phyloP scores from a whole-genome alignment of 2,329 filamentous ascomycete species.

The Ramularia endophylla region DNA sequence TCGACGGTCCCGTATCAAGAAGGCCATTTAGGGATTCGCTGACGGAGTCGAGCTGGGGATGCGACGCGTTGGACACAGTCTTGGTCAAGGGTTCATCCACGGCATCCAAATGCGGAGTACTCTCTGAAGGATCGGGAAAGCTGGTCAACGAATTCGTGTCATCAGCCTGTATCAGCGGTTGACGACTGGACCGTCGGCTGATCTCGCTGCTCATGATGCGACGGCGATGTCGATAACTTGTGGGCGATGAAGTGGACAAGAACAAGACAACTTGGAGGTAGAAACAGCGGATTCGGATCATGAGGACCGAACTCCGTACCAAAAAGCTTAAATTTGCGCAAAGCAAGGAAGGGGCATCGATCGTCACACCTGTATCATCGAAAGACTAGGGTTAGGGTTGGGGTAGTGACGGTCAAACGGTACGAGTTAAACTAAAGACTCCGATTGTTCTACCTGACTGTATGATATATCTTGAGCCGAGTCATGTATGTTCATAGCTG shows the following conservation, averaged over 20 bases:
- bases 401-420: too few species aligned
- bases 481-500: too few species aligned
- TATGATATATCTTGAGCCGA: too few species aligned
- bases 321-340: too few species aligned
- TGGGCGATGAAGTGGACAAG: background rate
- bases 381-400: too few species aligned
- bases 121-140: constrained; percentile 27
- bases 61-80: background rate
- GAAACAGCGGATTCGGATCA: too few species aligned
- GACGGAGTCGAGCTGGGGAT: constrained; percentile 3
- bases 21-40: constrained; percentile 22
- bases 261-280: too few species aligned
- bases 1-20: constrained; percentile 27
- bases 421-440: too few species aligned
- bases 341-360: too few species aligned
- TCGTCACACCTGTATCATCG: too few species aligned
- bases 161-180: constrained; percentile 9
- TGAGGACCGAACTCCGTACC: too few species aligned
- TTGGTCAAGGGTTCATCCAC: background rate
- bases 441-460: too few species aligned
- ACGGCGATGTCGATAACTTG: background rate
- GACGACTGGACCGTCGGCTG: constrained; percentile 16
- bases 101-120: constrained; percentile 2
- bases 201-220: constrained; percentile 12
- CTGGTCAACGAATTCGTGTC: constrained; percentile 26